Conservation (phyloP, 805 yeast species). For the Candida methanosorbosa region DNA sequence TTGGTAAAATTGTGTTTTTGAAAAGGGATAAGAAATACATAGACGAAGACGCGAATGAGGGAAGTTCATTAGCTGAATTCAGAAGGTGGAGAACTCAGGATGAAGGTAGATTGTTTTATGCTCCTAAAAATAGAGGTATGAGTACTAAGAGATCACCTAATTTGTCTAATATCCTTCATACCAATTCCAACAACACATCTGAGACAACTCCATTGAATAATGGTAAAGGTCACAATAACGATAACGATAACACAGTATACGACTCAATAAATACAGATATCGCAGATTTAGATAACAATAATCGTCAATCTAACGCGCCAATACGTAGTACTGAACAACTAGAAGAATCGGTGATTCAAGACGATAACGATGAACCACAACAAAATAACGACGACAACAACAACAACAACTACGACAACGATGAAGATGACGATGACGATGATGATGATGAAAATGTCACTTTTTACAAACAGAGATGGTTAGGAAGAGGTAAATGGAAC, state of each 20-base stretch:
- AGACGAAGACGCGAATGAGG: slow-evolving; percentile 83
- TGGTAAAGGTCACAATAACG: neutral
- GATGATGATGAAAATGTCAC: slow-evolving; percentile 21
- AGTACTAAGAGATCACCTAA: neutral
- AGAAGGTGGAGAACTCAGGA: slow-evolving; percentile 80
- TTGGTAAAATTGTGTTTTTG: slow-evolving; percentile 81
- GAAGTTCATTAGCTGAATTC: slow-evolving; percentile 76
- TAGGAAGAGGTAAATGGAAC: slow-evolving; percentile 92
- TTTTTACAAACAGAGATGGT: slow-evolving; percentile 38
- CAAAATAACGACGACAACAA: neutral
- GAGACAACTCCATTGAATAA: slow-evolving; percentile 12
- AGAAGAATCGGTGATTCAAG: neutral
- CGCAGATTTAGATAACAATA: no score
- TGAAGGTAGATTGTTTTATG: slow-evolving; percentile 73
- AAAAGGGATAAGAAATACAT: slow-evolving; percentile 72
- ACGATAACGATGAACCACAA: neutral
- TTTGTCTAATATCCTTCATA: neutral
- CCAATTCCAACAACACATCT: neutral
- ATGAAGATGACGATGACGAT: slow-evolving; percentile 6
- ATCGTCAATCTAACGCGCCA: neutral
- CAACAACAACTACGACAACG: neutral
- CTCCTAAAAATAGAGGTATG: slow-evolving; percentile 36
- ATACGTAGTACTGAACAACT: neutral
- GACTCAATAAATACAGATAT: no score
- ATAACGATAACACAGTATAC: neutral